These are phyloP conservation scores for Mycena polygramma DNA, from an alignment of 768 basidiomycete species.

Conservation along the genomic window DNA sequence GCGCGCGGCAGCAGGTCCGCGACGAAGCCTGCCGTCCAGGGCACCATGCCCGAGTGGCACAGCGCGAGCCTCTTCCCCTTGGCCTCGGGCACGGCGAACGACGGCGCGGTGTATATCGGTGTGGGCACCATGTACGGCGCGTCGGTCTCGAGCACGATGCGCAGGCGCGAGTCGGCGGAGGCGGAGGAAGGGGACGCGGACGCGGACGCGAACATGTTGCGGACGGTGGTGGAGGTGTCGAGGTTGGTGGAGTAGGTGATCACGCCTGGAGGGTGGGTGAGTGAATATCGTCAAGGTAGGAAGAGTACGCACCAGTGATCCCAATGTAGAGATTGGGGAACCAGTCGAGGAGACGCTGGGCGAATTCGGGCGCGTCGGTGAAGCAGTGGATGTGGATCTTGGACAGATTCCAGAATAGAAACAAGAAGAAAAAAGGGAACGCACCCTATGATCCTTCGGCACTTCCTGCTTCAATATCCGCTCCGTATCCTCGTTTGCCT, in stretches of 20 bases:
- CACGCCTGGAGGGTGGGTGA: neutral
- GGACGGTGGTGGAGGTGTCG: constrained; percentile 80
- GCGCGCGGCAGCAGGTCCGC: constrained; percentile 47
- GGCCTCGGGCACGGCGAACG: constrained; percentile 46
- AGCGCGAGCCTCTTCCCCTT: constrained; percentile 76
- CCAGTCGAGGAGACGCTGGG: constrained; percentile 74
- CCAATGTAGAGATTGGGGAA: constrained; percentile 90
- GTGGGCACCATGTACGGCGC: constrained; percentile 90
- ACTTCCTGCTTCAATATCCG: constrained; percentile 82
- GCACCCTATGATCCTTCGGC: constrained; percentile 77
- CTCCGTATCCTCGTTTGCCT: constrained; percentile 88
- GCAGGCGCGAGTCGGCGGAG: constrained; percentile 45
- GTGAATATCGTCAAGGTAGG: neutral
- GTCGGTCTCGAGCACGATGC: constrained; percentile 85
- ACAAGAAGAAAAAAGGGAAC: no score
- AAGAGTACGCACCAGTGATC: constrained; percentile 69
- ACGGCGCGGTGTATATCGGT: constrained; percentile 73
- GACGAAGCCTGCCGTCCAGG: constrained; percentile 86
- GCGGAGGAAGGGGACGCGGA: neutral
- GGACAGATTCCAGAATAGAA: no score
- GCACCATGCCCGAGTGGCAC: constrained; percentile 85
- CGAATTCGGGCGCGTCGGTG: constrained; percentile 85
- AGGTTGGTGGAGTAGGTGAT: neutral
- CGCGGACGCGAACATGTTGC: constrained; percentile 55
- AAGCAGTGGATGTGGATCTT: constrained; percentile 94